Base-by-base conservation (phyloP, 805 yeast genomes). In the Ogataea philodendri region DNA sequence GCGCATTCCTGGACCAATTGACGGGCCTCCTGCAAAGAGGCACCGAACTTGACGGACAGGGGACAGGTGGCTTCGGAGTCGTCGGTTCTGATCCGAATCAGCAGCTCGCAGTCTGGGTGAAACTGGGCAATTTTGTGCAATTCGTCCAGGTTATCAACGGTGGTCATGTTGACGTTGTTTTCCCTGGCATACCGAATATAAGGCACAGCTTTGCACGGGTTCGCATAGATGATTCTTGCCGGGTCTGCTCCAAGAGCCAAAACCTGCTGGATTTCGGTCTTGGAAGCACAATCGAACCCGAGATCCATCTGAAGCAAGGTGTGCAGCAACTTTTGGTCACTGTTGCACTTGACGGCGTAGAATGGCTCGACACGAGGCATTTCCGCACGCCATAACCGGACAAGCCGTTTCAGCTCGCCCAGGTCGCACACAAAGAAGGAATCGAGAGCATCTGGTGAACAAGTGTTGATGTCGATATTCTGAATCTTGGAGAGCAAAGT, bases 321-420 rank as follows among this genome's bases (percentile, higher is more conserved):
- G 31, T 63, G 55, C 45, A 90, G 58, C 9, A 90, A 77, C 37
- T 64, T 64, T 5, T 64, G 49, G 55, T 87, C 80, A 23, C 88
- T 83, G 67, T 90, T 90, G 66, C 97, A 90, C 63, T 90, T 90
- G 49, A 90, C 93, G 13, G 98, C 98, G 62, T 89, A 90, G 55
- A 73, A 81, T n/a, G 97, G 96, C 38, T 74, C 72, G 22, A 90
- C 81, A 27, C 79, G 66, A 14, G 96, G 95, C 52, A 90, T 67
- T 24, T 66, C 58, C 15, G 48, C 32, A 18, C 57, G 54, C 97
- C 97, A 90, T 25, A 75, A 65, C n/a, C 60, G 44, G 42, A 70
- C 70, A 36, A 87, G 70, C 39, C 80, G 70, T 41, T 66, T 67
- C 22, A 93, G 72, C 51, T 82, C 81, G 18, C 84, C 86, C 42